Evolutionary conservation across 140 eudicot species (phyloP).

Genomic region (Cichorium intybus): DNA sequence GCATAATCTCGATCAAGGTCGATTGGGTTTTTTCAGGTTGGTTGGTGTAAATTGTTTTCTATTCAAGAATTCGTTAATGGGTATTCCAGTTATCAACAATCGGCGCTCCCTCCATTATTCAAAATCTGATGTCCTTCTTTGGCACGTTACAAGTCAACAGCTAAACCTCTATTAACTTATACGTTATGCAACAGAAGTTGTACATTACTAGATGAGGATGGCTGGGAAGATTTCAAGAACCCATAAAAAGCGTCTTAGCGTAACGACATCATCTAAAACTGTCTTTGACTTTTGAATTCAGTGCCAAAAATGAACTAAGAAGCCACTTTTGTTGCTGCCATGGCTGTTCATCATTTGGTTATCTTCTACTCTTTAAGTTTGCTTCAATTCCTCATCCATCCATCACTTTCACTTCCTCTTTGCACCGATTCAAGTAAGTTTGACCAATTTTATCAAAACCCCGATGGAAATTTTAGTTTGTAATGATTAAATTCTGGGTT

Average conservation of each 20-base stretch:
- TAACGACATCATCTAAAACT: slow-evolving; percentile 7
- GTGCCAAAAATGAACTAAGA: slow-evolving; percentile 8
- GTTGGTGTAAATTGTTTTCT: too few species aligned
- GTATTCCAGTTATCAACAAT: too few species aligned
- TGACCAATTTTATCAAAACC: neutral
- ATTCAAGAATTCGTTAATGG: too few species aligned
- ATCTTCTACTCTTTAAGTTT: slow-evolving; percentile 26
- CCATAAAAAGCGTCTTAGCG: neutral
- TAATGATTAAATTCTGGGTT: neutral
- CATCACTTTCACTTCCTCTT: too few species aligned
- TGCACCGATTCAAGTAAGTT: slow-evolving; percentile 61
- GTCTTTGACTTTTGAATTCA: slow-evolving; percentile 5
- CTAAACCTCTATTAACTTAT: neutral
- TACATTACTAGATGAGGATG: slow-evolving; percentile 1
- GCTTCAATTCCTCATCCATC: too few species aligned
- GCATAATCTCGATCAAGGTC: too few species aligned
- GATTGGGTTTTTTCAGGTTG: too few species aligned
- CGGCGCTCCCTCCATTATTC: slow-evolving; percentile 22
- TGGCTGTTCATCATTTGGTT: slow-evolving; percentile 35
- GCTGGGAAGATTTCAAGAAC: neutral
- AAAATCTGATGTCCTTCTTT: slow-evolving; percentile 10
- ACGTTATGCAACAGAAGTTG: slow-evolving; percentile 3
- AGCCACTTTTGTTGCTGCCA: slow-evolving; percentile 12
- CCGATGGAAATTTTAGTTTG: neutral
- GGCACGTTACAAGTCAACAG: slow-evolving; percentile 1